Percentiles rank a stretch among this genome's conserved stretches.
These are phyloP conservation scores for Coniferiporia weirii DNA, from an alignment of 1,284 basidiomycete genomes.

Conservation along the genomic window DNA sequence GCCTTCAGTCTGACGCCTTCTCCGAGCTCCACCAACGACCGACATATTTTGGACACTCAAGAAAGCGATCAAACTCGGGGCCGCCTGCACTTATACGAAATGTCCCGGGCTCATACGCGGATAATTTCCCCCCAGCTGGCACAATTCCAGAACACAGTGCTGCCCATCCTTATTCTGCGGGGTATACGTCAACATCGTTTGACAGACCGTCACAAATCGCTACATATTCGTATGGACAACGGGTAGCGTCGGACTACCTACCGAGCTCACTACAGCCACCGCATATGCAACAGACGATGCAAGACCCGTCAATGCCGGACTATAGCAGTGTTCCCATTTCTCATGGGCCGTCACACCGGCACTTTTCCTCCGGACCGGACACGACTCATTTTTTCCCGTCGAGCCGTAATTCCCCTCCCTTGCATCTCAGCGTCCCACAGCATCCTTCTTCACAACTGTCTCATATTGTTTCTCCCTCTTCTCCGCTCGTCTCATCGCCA, in stretches of 20 bases:
- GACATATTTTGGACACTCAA: conserved; percentile 18
- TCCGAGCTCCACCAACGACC: conserved; percentile 20
- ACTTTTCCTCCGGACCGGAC: conserved; percentile 13
- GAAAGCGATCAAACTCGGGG: conserved; percentile 26
- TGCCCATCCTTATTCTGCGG: conserved; percentile 10
- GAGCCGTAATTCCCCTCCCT: conserved; percentile 6
- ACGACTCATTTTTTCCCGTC: conserved; percentile 9
- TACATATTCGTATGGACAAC: conserved; percentile 8
- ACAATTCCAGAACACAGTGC: background rate
- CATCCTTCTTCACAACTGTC: conserved; percentile 3
- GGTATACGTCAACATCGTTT: conserved; percentile 15
- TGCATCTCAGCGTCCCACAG: conserved; percentile 1
- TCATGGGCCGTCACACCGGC: conserved; percentile 13
- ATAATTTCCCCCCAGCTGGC: conserved; percentile 3
- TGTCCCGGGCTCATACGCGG: conserved; percentile 10
- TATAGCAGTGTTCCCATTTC: conserved; percentile 17
- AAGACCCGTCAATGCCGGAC: conserved; percentile 10
- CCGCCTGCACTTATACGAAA: conserved; percentile 20
- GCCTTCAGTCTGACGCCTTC: conserved; percentile 20
- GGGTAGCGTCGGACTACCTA: conserved; percentile 9
- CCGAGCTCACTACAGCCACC: conserved; percentile 7
- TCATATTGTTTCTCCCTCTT: conserved; percentile 14
- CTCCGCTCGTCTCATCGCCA: conserved; percentile 14
- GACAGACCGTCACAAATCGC: conserved; percentile 8
- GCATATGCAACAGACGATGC: conserved; percentile 9